phyloP scores from a whole-genome alignment of 257 asterid species.

The Euphrasia confusa region DNA sequence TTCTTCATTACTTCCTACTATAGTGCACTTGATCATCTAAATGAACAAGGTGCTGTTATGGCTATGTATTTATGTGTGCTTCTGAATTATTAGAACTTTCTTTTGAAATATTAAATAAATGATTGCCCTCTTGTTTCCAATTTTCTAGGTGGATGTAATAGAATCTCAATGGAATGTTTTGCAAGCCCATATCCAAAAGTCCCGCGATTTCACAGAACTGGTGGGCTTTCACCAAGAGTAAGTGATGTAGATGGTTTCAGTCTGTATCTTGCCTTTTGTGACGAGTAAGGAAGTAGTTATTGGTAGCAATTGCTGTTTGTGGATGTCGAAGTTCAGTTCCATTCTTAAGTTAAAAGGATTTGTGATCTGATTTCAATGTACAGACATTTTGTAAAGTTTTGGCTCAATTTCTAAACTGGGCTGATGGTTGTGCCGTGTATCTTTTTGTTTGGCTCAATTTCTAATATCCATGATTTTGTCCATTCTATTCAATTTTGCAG shows the following conservation, averaged over 20 bases:
- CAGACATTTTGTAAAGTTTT: conserved; percentile 10
- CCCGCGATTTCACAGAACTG: conserved; percentile 85
- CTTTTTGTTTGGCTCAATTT: conserved; percentile 17
- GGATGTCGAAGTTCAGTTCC: conserved; percentile 9
- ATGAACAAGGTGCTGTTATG: conserved; percentile 15
- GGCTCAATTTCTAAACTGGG: too few relatives aligned
- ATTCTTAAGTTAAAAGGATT: conserved; percentile 4
- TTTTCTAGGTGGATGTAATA: conserved; percentile 90
- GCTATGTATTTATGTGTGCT: conserved; percentile 6
- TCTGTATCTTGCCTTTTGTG: conserved; percentile 11
- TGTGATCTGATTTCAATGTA: conserved; percentile 15
- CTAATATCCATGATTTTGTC: conserved; percentile 11
- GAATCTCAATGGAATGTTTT: conserved; percentile 97
- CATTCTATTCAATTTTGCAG: conserved; percentile 38
- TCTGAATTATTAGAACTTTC: conserved; percentile 10
- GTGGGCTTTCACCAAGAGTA: conserved; percentile 98
- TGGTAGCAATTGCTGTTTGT: conserved; percentile 7
- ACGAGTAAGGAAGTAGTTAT: conserved; percentile 5
- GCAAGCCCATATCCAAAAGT: conserved; percentile 87
- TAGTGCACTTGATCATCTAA: conserved; percentile 1
- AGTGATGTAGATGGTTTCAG: conserved; percentile 31
- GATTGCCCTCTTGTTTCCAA: conserved; percentile 17
- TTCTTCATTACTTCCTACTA: neutral
- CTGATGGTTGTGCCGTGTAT: conserved; percentile 10
- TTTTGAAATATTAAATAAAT: conserved; percentile 20